Evolutionary conservation across 257 asterid species (phyloP).

Genomic region (Capsicum pubescens): DNA sequence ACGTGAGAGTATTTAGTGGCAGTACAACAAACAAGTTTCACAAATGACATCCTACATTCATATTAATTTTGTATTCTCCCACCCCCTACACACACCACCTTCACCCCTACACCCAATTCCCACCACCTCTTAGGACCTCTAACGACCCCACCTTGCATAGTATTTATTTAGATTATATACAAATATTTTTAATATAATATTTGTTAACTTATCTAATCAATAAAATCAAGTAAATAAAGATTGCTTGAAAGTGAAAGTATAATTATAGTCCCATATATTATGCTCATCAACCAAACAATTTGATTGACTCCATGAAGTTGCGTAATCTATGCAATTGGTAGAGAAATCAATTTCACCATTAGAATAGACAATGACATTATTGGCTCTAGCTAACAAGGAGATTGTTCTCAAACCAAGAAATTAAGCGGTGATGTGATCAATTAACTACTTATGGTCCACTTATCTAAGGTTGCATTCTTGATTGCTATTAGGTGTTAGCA

Average conservation of each 20-base stretch:
- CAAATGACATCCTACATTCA: too few species aligned
- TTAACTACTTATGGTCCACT: constrained; percentile 25
- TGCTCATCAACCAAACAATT: neutral
- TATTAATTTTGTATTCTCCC: too few species aligned
- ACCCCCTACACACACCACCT: too few species aligned
- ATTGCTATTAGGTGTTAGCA: neutral
- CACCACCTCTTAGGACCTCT: too few species aligned
- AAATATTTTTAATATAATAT: too few species aligned
- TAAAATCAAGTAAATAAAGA: neutral
- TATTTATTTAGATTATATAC: too few species aligned
- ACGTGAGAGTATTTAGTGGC: too few species aligned
- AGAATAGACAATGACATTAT: constrained; percentile 15
- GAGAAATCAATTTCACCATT: neutral
- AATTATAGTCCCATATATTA: neutral
- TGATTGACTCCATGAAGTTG: neutral
- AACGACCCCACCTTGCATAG: too few species aligned
- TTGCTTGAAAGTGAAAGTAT: neutral
- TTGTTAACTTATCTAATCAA: neutral
- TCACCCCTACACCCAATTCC: too few species aligned
- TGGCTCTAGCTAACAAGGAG: neutral
- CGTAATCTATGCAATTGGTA: constrained; percentile 13
- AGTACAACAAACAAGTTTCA: too few species aligned
- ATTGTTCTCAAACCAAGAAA: neutral
- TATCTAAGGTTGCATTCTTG: neutral
- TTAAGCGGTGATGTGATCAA: neutral